phyloP scores from a whole-genome alignment of 768 basidiomycete genomes.

The Rhodosporidiobolus odoratus region DNA sequence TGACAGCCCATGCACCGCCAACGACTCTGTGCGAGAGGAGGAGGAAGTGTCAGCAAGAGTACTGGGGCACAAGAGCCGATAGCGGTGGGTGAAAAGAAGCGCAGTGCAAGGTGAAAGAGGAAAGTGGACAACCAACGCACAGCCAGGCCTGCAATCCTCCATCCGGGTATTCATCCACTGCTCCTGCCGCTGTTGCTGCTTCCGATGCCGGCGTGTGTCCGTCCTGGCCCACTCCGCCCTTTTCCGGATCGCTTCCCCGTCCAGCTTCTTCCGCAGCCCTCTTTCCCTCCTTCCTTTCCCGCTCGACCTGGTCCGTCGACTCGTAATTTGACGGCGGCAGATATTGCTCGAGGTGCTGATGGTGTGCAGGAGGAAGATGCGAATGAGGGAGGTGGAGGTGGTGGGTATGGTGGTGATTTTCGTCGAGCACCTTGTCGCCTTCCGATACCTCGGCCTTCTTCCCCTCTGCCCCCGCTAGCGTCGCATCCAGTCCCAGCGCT shows the following conservation, averaged over 20 bases:
- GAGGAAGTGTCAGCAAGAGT: no score
- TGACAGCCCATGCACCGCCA: slow-evolving; percentile 23
- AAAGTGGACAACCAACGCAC: background rate
- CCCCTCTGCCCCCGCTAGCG: background rate
- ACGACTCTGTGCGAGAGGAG: slow-evolving; percentile 9
- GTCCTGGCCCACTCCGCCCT: background rate
- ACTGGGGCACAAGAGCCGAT: no score
- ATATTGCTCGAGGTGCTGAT: slow-evolving; percentile 23
- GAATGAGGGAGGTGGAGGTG: background rate
- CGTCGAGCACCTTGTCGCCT: background rate
- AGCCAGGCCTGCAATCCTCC: slow-evolving; percentile 22
- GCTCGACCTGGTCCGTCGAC: slow-evolving; percentile 7
- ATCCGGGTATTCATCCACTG: slow-evolving; percentile 14
- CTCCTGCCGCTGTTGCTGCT: background rate
- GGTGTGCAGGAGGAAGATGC: slow-evolving; percentile 12
- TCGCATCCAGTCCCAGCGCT: background rate
- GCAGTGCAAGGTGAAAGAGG: background rate
- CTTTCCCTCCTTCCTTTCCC: slow-evolving; percentile 7
- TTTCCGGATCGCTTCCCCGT: background rate
- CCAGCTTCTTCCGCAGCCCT: background rate
- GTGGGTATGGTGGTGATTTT: background rate
- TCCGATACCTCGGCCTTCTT: background rate
- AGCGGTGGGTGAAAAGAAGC: no score
- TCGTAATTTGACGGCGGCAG: slow-evolving; percentile 14
- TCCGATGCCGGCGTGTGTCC: background rate